phyloP scores from a whole-genome alignment of 2,329 filamentous ascomycete genomes.

The Pseudodiploospora longispora region DNA sequence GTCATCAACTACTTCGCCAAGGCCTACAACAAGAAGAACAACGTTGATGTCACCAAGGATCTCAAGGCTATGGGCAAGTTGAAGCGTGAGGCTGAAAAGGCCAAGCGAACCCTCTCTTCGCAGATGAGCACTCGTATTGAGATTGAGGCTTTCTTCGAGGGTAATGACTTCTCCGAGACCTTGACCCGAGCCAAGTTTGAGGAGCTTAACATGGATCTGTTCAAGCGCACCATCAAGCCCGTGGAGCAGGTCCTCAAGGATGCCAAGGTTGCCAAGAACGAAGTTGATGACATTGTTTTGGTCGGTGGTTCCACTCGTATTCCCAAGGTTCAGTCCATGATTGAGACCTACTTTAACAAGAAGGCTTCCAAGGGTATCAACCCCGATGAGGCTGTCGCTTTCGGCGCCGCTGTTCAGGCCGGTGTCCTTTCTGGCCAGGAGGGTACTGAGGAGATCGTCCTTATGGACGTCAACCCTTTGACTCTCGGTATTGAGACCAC shows the following conservation, averaged over 20 bases:
- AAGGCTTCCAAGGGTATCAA: slow-evolving; percentile 99
- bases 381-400: slow-evolving; percentile 97
- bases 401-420: slow-evolving; percentile 93
- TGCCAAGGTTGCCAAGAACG: slow-evolving; percentile 91
- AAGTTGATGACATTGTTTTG: slow-evolving; percentile 93
- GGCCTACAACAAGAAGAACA: slow-evolving; percentile 97
- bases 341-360: slow-evolving; percentile 98
- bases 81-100: slow-evolving; percentile 99
- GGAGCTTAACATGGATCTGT: slow-evolving; percentile 96
- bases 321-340: slow-evolving; percentile 88
- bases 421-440: slow-evolving; percentile 88
- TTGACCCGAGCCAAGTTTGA: slow-evolving; percentile 98
- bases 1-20: slow-evolving; percentile 95
- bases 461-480: slow-evolving; percentile 95
- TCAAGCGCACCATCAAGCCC: slow-evolving; percentile 98
- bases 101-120: slow-evolving; percentile 94
- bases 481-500: slow-evolving; percentile 97
- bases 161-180: slow-evolving; percentile 97
- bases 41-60: slow-evolving; percentile 87
- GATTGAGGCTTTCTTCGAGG: slow-evolving; percentile 94
- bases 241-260: slow-evolving; percentile 99
- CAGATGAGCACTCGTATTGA: slow-evolving; percentile 91
- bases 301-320: slow-evolving; percentile 99
- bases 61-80: slow-evolving; percentile 98
- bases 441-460: slow-evolving; percentile 70